phyloP scores from a whole-genome alignment of 768 basidiomycete species.

The Pulveroboletus sp. region DNA sequence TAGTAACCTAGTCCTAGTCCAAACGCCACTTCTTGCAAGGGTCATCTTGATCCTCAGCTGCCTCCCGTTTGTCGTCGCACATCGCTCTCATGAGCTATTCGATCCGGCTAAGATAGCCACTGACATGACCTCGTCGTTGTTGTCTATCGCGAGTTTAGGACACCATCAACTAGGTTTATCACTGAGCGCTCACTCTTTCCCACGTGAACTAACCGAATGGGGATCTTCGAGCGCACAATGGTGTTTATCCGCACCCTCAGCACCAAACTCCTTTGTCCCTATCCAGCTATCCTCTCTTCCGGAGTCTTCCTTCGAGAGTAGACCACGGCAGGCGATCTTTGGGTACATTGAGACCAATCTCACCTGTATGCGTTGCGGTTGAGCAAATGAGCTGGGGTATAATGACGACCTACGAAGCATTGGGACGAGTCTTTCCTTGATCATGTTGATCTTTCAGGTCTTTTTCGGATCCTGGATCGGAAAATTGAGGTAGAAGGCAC shows the following conservation, averaged over 20 bases:
- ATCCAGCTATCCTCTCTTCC: neutral
- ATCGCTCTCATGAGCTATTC: too few species aligned
- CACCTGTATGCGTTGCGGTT: neutral
- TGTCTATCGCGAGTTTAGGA: too few species aligned
- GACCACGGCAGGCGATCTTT: neutral
- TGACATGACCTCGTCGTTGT: too few species aligned
- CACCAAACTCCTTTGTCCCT: neutral
- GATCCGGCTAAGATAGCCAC: too few species aligned
- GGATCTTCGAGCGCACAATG: neutral
- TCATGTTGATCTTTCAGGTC: conserved; percentile 1
- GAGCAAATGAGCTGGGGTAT: too few species aligned
- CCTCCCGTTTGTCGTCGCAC: too few species aligned
- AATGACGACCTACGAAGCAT: conserved; percentile 10
- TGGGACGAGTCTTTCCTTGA: neutral
- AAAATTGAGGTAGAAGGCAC: neutral
- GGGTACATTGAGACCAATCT: neutral
- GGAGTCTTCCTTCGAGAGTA: neutral
- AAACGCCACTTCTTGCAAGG: too few species aligned
- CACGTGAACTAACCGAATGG: too few species aligned
- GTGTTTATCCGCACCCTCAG: neutral
- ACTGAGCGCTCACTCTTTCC: too few species aligned
- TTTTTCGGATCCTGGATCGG: neutral
- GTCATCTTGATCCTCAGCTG: too few species aligned
- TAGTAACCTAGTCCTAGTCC: too few species aligned
- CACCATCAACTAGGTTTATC: too few species aligned